These are phyloP conservation scores for Austroboletus eburneus DNA, from an alignment of 768 basidiomycete species.

Conservation along the genomic window DNA sequence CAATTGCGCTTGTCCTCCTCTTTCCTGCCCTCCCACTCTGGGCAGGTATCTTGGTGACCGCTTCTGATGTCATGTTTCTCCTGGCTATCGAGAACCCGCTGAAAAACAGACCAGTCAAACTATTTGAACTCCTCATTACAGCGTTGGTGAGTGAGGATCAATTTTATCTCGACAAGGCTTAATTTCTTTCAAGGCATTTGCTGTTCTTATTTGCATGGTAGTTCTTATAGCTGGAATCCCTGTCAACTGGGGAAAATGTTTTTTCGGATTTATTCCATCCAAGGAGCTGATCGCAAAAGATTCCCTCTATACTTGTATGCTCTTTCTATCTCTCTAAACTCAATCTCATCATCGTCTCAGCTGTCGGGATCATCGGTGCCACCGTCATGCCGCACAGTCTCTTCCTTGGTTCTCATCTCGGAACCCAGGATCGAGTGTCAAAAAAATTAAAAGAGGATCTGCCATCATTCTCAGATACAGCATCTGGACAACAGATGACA, in stretches of 20 bases:
- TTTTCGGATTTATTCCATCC: constrained; percentile 74
- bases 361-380: constrained; percentile 73
- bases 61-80: constrained; percentile 63
- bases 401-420: constrained; percentile 84
- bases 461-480: constrained; percentile 4
- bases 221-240: constrained; percentile 69
- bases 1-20: constrained; percentile 74
- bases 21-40: constrained; percentile 67
- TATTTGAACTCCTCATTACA: constrained; percentile 66
- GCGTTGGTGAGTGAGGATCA: constrained; percentile 43
- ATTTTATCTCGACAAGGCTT: background rate
- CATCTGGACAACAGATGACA: constrained; percentile 12
- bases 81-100: constrained; percentile 70
- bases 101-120: constrained; percentile 56
- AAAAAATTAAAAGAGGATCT: constrained; percentile 22
- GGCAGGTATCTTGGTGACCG: constrained; percentile 67
- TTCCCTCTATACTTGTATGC: constrained; percentile 63
- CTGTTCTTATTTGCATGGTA: constrained; percentile 74
- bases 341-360: constrained; percentile 30
- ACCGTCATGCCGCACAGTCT: constrained; percentile 94
- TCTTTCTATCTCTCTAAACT: constrained; percentile 5
- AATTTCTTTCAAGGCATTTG: constrained; percentile 44
- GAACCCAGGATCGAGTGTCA: constrained; percentile 72
- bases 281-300: constrained; percentile 52
- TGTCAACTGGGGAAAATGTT: constrained; percentile 69